Percentiles rank a stretch among this genome's conserved stretches.
Evolutionary conservation across 1,139 yeast species (phyloP).

Genomic region (Candida glucosophila): DNA sequence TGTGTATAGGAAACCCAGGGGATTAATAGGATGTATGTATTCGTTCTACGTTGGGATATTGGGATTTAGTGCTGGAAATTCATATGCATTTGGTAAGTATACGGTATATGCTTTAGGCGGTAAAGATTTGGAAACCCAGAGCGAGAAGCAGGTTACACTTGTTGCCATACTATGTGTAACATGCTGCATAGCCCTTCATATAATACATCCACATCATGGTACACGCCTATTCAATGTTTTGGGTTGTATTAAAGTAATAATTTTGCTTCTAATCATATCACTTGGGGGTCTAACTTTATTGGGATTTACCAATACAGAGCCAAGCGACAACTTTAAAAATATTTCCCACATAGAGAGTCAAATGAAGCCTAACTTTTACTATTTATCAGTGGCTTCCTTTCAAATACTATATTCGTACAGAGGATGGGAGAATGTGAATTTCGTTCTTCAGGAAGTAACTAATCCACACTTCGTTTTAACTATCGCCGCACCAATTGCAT

Average conservation of each 20-base stretch:
- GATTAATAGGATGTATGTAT: slow-evolving; percentile 34
- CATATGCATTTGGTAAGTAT: slow-evolving; percentile 45
- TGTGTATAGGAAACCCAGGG: slow-evolving; percentile 26
- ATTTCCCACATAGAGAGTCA: neutral
- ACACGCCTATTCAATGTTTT: slow-evolving; percentile 34
- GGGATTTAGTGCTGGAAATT: slow-evolving; percentile 44
- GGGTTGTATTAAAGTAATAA: slow-evolving; percentile 34
- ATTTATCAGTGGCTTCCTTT: slow-evolving; percentile 31
- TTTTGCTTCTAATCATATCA: slow-evolving; percentile 28
- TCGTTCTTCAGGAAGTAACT: slow-evolving; percentile 31
- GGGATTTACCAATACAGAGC: slow-evolving; percentile 17
- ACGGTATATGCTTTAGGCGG: slow-evolving; percentile 28
- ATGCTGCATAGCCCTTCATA: slow-evolving; percentile 32
- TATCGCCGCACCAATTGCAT: slow-evolving; percentile 66
- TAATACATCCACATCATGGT: slow-evolving; percentile 30
- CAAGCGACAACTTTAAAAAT: slow-evolving; percentile 7
- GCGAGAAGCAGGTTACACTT: slow-evolving; percentile 23
- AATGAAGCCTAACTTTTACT: slow-evolving; percentile 14
- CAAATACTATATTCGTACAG: slow-evolving; percentile 34
- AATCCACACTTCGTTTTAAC: slow-evolving; percentile 62
- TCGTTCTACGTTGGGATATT: slow-evolving; percentile 39
- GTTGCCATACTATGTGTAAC: slow-evolving; percentile 39
- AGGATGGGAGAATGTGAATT: slow-evolving; percentile 41
- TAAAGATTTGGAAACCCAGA: slow-evolving; percentile 13
- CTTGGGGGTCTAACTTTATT: slow-evolving; percentile 25